Percentiles rank a stretch among this genome's conserved stretches.
These are phyloP conservation scores for Aureobasidium pullulans DNA, from an alignment of 2,329 filamentous ascomycete species.

Conservation along the genomic window DNA sequence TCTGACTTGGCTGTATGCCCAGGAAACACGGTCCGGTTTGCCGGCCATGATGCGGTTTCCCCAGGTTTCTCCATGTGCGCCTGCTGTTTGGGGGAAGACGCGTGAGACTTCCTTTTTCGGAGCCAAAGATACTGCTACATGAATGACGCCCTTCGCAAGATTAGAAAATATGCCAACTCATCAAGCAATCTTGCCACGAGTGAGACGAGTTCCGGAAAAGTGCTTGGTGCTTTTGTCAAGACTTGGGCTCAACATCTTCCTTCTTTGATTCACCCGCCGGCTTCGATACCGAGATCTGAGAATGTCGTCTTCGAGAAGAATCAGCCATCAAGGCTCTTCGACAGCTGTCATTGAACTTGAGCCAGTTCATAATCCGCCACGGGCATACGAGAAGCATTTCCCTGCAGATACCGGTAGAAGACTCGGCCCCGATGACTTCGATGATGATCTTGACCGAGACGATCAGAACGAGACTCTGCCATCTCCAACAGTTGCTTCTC, in stretches of 20 bases:
- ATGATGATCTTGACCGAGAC: conserved; percentile 17
- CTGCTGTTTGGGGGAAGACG: neutral
- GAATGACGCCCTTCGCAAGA: neutral
- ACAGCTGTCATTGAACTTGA: conserved; percentile 23
- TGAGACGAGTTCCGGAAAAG: too few species aligned
- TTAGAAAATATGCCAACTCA: neutral
- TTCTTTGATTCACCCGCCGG: too few species aligned
- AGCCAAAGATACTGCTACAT: neutral
- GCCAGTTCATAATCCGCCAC: conserved; percentile 15
- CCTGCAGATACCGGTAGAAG: conserved; percentile 20
- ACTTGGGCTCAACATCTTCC: neutral
- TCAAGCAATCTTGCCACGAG: neutral
- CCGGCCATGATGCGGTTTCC: neutral
- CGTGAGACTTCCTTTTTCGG: neutral
- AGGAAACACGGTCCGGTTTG: neutral
- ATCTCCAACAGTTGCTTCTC: conserved; percentile 37
- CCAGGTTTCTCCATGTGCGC: neutral
- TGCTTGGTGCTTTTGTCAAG: neutral
- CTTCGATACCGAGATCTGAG: neutral
- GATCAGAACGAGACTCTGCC: conserved; percentile 33
- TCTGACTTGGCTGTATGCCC: neutral
- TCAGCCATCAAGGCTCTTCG: conserved; percentile 19
- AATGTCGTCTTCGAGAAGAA: neutral
- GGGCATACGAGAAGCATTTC: conserved; percentile 16
- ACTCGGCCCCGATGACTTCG: conserved; percentile 17